Conservation (phyloP, 495 filamentous ascomycete genomes). For the Chaetomidium leptoderma region DNA sequence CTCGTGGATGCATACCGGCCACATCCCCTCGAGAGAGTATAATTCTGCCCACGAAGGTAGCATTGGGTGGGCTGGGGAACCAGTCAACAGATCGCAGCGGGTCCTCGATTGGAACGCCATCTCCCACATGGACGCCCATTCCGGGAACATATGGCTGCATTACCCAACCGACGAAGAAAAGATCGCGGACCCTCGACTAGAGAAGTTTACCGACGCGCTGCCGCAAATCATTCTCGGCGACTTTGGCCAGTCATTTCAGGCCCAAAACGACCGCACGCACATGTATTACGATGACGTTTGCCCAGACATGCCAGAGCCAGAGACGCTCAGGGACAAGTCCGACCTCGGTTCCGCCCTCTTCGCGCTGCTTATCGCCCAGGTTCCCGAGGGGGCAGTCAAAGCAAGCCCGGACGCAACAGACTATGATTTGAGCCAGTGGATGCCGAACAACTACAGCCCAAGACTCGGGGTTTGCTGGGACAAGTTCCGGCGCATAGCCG, state of each 20-base stretch:
- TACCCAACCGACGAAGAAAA: conserved; percentile 17
- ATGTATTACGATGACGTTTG: neutral
- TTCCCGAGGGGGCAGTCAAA: no score
- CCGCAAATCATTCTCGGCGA: conserved; percentile 17
- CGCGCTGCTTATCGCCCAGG: neutral
- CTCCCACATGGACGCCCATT: conserved; percentile 9
- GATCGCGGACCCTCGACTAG: neutral
- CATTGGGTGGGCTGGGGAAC: neutral
- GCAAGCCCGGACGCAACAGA: no score
- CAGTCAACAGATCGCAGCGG: no score
- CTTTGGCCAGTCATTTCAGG: conserved; percentile 7
- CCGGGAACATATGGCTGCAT: conserved; percentile 16
- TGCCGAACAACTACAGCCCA: neutral
- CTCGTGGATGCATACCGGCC: conserved; percentile 15
- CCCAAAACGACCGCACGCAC: neutral
- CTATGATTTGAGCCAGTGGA: neutral
- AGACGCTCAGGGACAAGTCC: conserved; percentile 14
- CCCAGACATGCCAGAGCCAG: neutral
- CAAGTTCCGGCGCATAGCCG: neutral
- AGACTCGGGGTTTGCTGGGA: neutral
- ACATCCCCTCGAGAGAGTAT: neutral
- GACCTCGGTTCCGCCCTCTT: neutral
- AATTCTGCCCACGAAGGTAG: neutral
- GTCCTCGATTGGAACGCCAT: neutral
- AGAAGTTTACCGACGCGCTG: neutral